Conservation (phyloP, 257 asterid genomes). For the Fraxinus excelsior region DNA sequence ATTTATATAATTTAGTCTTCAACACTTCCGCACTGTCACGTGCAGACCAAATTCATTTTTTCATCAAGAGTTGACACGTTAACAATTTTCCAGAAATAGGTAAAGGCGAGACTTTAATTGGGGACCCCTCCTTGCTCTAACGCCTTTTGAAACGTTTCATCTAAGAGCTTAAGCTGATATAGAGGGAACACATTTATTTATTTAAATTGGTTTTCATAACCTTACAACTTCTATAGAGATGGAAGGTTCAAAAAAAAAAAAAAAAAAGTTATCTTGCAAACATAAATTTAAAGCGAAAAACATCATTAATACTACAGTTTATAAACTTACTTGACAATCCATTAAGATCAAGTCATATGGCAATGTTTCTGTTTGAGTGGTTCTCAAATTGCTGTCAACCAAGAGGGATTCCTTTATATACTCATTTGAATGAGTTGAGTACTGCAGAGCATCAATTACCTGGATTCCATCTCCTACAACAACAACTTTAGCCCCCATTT, state of each 20-base stretch:
- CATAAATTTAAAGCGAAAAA: background rate
- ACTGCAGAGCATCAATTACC: conserved; percentile 65
- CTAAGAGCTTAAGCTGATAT: background rate
- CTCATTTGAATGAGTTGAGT: conserved; percentile 28
- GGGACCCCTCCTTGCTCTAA: background rate
- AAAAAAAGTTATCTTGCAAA: no score
- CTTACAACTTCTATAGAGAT: background rate
- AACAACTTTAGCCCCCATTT: conserved; percentile 79
- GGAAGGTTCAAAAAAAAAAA: background rate
- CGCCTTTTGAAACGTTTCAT: background rate
- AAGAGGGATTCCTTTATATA: conserved; percentile 18
- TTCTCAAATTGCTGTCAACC: conserved; percentile 27
- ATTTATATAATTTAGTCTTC: background rate
- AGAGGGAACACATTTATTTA: background rate
- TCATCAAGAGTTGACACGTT: background rate
- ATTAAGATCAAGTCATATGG: conserved; percentile 79
- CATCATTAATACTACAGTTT: background rate
- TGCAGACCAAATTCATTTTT: background rate
- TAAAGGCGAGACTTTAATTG: background rate
- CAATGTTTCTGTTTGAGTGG: conserved; percentile 22
- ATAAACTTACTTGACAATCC: conserved; percentile 87
- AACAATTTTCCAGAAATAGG: background rate
- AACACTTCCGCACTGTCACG: background rate
- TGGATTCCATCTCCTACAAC: conserved; percentile 88
- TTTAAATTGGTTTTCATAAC: background rate